These are phyloP conservation scores for Tolypocladium ophioglossoides DNA, from an alignment of 2,329 filamentous ascomycete species.

Conservation along the genomic window DNA sequence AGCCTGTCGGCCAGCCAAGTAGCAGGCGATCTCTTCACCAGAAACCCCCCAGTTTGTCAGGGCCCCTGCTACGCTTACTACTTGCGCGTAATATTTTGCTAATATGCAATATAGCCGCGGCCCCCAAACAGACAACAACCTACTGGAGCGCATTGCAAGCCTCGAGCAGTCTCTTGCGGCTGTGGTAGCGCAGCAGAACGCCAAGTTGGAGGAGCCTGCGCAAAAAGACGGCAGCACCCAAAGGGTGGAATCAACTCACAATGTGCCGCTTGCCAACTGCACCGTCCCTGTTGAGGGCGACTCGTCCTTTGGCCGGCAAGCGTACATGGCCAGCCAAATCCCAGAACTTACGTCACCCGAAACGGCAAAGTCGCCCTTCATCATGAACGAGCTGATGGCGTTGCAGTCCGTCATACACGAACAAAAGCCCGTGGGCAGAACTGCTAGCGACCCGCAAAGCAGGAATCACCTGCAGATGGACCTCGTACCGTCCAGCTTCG, in stretches of 20 bases:
- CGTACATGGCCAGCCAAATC: not conserved
- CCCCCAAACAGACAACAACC: not conserved
- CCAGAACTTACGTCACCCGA: not conserved
- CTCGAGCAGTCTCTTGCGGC: not conserved
- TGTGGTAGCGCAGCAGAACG: not conserved
- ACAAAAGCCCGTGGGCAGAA: not conserved
- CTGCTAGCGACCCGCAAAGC: not conserved
- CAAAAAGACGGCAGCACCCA: not conserved
- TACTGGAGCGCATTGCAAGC: not conserved
- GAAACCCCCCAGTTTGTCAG: not conserved
- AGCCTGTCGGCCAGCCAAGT: conserved; percentile 1
- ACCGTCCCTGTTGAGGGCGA: not conserved
- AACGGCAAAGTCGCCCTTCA: not conserved
- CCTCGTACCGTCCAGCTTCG: not conserved
- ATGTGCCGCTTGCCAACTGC: not conserved
- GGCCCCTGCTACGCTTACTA: not conserved
- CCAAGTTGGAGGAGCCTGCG: not conserved
- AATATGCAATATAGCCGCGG: not conserved
- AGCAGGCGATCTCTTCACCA: not conserved
- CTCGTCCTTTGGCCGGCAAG: not conserved
- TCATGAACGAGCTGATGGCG: not conserved
- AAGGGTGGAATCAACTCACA: not conserved
- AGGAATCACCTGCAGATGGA: not conserved
- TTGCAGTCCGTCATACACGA: not conserved
- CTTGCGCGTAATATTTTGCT: not conserved